These are phyloP conservation scores for Epichloe sp. DNA, from an alignment of 2,329 filamentous ascomycete species.

Conservation along the genomic window DNA sequence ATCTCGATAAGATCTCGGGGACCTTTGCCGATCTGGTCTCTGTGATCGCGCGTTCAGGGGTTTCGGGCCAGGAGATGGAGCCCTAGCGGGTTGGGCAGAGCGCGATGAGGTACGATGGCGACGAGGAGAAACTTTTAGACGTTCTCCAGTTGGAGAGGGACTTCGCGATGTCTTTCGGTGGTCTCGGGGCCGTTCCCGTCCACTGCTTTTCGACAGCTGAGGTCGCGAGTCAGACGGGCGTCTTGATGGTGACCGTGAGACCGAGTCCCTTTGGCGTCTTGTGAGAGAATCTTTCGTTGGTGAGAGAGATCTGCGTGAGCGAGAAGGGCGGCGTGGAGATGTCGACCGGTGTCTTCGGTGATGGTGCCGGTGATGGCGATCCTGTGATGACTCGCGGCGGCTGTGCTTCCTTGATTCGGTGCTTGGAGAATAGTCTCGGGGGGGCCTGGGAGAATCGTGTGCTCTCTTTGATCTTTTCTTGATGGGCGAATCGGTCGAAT, in stretches of 20 bases:
- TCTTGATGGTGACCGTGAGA: slow-evolving; percentile 14
- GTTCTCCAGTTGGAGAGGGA: slow-evolving; percentile 5
- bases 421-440: slow-evolving; percentile 27
- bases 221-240: slow-evolving; percentile 1
- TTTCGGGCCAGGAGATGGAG: slow-evolving; percentile 6
- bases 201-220: background rate
- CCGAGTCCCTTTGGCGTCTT: slow-evolving; percentile 12
- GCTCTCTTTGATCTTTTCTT: slow-evolving; percentile 27
- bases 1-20: slow-evolving; percentile 16
- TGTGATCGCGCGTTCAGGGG: background rate
- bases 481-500: slow-evolving; percentile 22
- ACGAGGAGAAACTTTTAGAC: slow-evolving; percentile 2
- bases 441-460: slow-evolving; percentile 24
- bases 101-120: slow-evolving; percentile 11
- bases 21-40: slow-evolving; percentile 11
- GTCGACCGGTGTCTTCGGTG: slow-evolving; percentile 4
- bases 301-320: slow-evolving; percentile 17
- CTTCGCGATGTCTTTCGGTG: slow-evolving; percentile 5
- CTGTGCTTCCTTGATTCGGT: slow-evolving; percentile 17
- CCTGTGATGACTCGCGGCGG: slow-evolving; percentile 18
- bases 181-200: slow-evolving; percentile 3
- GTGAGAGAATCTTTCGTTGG: slow-evolving; percentile 10
- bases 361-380: slow-evolving; percentile 15
- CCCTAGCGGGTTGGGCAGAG: slow-evolving; percentile 9
- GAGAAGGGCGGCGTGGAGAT: slow-evolving; percentile 18